Conservation (phyloP, 2,329 filamentous ascomycete species). For the Cladosporium velox region DNA sequence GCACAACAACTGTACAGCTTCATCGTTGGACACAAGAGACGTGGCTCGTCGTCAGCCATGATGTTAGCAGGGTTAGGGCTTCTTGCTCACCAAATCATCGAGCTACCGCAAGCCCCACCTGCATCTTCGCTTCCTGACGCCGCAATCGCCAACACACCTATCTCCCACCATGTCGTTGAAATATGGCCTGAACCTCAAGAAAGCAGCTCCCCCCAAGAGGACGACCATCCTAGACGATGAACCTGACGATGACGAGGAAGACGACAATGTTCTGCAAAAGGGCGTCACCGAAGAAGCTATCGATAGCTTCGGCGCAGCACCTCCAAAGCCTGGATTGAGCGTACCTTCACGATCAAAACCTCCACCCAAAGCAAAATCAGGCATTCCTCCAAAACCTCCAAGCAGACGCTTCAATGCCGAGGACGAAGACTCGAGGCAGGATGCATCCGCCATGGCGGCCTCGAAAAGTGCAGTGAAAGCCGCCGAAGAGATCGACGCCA, state of each 20-base stretch:
- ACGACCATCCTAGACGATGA: constrained; percentile 34
- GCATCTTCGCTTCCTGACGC: constrained; percentile 13
- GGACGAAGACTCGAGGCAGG: constrained; percentile 52
- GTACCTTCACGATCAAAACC: constrained; percentile 9
- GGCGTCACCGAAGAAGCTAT: constrained; percentile 56
- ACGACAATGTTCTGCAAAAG: constrained; percentile 17
- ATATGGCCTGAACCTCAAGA: constrained; percentile 41
- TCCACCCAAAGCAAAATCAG: constrained; percentile 34
- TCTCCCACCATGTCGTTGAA: constrained; percentile 36
- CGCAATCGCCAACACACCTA: constrained; percentile 13
- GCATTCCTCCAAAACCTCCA: constrained; percentile 36
- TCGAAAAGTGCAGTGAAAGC: constrained; percentile 65
- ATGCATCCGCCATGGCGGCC: constrained; percentile 66
- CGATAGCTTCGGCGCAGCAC: constrained; percentile 54
- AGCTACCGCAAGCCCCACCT: constrained; percentile 6
- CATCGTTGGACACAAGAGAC: neutral
- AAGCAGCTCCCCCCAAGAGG: constrained; percentile 29
- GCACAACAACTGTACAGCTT: neutral
- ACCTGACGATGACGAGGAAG: constrained; percentile 30
- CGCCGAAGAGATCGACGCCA: constrained; percentile 68
- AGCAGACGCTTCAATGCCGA: constrained; percentile 47
- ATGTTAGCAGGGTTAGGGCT: neutral
- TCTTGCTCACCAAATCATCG: neutral
- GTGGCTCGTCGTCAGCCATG: constrained; percentile 4
- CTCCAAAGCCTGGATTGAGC: constrained; percentile 23